phyloP scores from a whole-genome alignment of 1,284 basidiomycete species.

The Golubevia sp. region DNA sequence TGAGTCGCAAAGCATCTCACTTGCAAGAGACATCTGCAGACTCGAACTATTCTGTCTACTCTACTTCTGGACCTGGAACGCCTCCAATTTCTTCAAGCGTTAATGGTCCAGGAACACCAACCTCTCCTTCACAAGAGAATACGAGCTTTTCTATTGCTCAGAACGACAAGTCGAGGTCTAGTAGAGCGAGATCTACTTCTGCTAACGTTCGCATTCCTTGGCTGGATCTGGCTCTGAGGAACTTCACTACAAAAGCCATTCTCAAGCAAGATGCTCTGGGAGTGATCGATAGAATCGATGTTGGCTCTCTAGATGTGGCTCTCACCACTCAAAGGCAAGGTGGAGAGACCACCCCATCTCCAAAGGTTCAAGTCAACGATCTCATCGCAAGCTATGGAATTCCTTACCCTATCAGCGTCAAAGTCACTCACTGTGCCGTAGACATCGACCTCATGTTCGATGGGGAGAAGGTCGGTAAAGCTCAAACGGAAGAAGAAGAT shows the following conservation, averaged over 20 bases:
- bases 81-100: no score
- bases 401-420: constrained; percentile 27
- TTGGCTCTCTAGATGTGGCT: constrained; percentile 19
- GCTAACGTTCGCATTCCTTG: constrained; percentile 22
- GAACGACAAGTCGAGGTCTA: no score
- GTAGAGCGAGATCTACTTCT: no score
- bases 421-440: constrained; percentile 20
- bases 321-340: constrained; percentile 7
- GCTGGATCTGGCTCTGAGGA: constrained; percentile 37
- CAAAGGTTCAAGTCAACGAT: constrained; percentile 20
- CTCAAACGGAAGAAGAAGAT: constrained; percentile 17
- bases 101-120: no score
- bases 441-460: constrained; percentile 37
- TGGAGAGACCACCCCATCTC: constrained; percentile 8
- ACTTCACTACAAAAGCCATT: constrained; percentile 16
- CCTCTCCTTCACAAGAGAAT: no score
- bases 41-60: no score
- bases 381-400: constrained; percentile 25
- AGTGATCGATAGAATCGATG: constrained; percentile 12
- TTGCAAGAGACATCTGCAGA: no score
- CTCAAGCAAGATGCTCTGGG: neutral
- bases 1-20: no score
- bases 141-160: no score
- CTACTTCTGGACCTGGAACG: no score
- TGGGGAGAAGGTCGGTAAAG: constrained; percentile 29